Conservation (phyloP, 129 eudicot species). For the Flaveria linearis region DNA sequence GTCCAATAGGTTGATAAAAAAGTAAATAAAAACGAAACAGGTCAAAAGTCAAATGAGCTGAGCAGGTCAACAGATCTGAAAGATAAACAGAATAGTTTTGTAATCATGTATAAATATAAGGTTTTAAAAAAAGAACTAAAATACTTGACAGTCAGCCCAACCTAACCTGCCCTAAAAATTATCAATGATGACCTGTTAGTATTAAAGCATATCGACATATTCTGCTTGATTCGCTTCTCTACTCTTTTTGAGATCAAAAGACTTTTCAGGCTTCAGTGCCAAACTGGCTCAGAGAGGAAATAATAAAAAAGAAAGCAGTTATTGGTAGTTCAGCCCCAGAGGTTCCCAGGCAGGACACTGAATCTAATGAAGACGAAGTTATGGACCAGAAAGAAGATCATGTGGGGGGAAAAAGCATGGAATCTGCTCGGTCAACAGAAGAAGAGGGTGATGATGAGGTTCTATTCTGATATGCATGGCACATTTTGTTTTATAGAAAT, state of each 20-base stretch:
- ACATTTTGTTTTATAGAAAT: background rate
- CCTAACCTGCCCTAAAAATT: background rate
- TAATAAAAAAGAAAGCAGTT: conserved; percentile 74
- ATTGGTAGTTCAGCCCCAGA: conserved; percentile 61
- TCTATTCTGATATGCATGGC: conserved; percentile 20
- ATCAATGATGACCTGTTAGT: background rate
- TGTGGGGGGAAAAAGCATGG: conserved; percentile 69
- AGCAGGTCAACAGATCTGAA: background rate
- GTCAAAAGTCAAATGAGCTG: conserved; percentile 2
- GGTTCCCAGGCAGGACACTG: conserved; percentile 48
- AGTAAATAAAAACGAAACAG: too few species aligned
- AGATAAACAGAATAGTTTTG: background rate
- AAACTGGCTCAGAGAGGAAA: conserved; percentile 97
- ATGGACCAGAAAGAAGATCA: conserved; percentile 56
- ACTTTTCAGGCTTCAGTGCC: conserved; percentile 78
- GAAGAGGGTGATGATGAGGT: conserved; percentile 92
- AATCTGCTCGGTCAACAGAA: conserved; percentile 68
- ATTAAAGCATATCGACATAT: background rate
- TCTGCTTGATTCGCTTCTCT: conserved; percentile 11
- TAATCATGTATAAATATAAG: background rate
- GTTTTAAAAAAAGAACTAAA: background rate
- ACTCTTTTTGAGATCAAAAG: conserved; percentile 1
- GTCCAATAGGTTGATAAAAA: background rate
- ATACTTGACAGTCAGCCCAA: background rate
- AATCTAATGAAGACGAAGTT: conserved; percentile 64